Percentiles rank a stretch among this genome's conserved stretches.
These are phyloP conservation scores for Penicillium coprophilum DNA, from an alignment of 495 filamentous ascomycete species.

Conservation along the genomic window DNA sequence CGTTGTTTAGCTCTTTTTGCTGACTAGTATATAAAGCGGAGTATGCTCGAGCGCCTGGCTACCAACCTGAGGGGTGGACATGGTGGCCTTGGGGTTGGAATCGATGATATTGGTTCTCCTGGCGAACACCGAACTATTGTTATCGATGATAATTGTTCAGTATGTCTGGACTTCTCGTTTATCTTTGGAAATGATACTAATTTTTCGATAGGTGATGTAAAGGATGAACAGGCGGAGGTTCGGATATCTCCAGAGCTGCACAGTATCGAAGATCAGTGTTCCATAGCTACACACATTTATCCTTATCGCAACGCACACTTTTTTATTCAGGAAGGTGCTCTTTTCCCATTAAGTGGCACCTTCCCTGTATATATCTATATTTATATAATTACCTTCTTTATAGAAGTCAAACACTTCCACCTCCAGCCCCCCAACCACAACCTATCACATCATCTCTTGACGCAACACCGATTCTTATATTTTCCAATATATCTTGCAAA, in stretches of 20 bases:
- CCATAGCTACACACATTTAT: not conserved
- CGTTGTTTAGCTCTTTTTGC: conserved; percentile 15
- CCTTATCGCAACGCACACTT: not conserved
- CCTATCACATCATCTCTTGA: too few species aligned
- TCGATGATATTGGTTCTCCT: conserved; percentile 7
- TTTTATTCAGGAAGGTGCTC: not conserved
- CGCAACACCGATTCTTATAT: too few species aligned
- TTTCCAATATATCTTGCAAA: too few species aligned
- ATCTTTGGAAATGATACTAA: conserved; percentile 2
- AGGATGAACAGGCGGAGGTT: not conserved
- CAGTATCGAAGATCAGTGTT: not conserved
- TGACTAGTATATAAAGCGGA: conserved; percentile 43
- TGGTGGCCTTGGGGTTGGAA: conserved; percentile 14
- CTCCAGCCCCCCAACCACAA: too few species aligned
- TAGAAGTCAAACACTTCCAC: too few species aligned
- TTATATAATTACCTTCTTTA: not conserved
- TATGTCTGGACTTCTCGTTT: conserved; percentile 19
- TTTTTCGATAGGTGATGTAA: conserved; percentile 27
- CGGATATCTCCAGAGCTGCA: not conserved
- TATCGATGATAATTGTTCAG: conserved; percentile 46
- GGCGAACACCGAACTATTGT: conserved; percentile 25
- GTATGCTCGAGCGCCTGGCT: conserved; percentile 60
- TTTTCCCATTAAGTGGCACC: not conserved
- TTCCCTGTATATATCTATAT: not conserved
- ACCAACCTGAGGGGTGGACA: conserved; percentile 44